Evolutionary conservation across 805 yeast genomes (phyloP), one percentile per base, ranked within the genome.

Genomic region (Ogataea ganodermae): DNA sequence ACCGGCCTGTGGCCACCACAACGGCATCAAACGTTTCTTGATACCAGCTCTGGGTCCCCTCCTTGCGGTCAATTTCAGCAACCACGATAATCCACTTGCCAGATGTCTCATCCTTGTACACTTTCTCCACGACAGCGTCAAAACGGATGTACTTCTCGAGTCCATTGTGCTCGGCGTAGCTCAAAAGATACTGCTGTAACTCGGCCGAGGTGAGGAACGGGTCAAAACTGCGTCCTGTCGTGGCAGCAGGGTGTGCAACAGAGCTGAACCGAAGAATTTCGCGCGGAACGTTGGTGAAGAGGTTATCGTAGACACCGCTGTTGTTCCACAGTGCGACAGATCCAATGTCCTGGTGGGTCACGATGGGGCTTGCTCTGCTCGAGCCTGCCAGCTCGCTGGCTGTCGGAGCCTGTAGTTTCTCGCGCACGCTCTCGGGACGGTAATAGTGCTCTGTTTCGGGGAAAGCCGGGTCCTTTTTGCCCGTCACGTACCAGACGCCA

Each of bases 401-500:
- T 44, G 71, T 73, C 21, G 47, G 51, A 14, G 44, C 33, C 14
- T 36, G 20, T 9, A 42, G 27, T 14, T 42, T 44, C 18, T 30
- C 14, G 17, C 44, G 22, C 7, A 45, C 36, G 9, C 37, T 28
- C 13, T 43, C 39, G 12, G 56, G 55, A 31, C 30, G 41, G 26
- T 30, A 22, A 17, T 24, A 32, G 22, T 45, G 22, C 16, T 30
- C 43, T 8, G 46, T 30, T 12, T 26, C 18, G 41, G 56, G 33
- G 45, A 70, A 70, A 10, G 57, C 58, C 1, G 63, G 62, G 27
- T 62, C 49, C 10, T 40, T 39, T 13, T 30, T 23, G 3, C 37
- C 36, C 13, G 40, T 41, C 56, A 77, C 83, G 60, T 80, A 77
- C 96, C 96, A 89, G 4, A 88, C 68, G 0, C 96, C 96, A 12